Evolutionary conservation across 176 grass and related monocot genomes (phyloP).

Genomic region (Ampelocalamus luodianensis): DNA sequence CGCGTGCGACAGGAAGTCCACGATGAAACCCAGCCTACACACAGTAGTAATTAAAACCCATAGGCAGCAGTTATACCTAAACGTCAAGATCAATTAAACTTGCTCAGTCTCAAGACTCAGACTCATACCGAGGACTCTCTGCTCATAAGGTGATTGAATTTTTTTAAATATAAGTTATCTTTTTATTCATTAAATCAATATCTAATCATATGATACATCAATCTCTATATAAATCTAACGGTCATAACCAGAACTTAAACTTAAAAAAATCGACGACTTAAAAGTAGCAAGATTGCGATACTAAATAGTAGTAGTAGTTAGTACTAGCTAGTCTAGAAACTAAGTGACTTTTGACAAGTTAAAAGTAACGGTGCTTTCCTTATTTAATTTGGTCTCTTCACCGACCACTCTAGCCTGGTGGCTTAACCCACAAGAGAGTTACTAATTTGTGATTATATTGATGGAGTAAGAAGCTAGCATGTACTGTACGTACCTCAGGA

Average conservation of each 20-base stretch:
- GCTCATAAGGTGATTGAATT: too few relatives aligned
- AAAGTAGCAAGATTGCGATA: too few relatives aligned
- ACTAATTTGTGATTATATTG: neutral
- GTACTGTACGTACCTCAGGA: constrained; percentile 59
- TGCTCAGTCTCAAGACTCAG: neutral
- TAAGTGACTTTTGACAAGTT: constrained; percentile 17
- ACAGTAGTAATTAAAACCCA: too few relatives aligned
- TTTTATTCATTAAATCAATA: too few relatives aligned
- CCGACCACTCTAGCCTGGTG: neutral
- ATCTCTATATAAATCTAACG: too few relatives aligned
- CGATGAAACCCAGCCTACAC: constrained; percentile 84
- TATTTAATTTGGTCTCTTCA: neutral
- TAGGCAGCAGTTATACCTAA: neutral
- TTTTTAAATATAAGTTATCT: too few relatives aligned
- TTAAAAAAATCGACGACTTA: too few relatives aligned
- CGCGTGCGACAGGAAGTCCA: constrained; percentile 90
- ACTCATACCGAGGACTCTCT: too few relatives aligned
- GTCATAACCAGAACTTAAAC: too few relatives aligned
- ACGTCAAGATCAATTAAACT: neutral
- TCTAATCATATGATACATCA: too few relatives aligned
- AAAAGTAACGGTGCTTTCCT: neutral
- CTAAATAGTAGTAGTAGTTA: neutral
- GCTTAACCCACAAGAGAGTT: constrained; percentile 24
- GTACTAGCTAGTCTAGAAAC: neutral
- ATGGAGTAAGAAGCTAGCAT: neutral